Percentiles rank a stretch among this genome's conserved stretches.
phyloP scores from a whole-genome alignment of 345 rosid species.

The Orychophragmus violaceus region DNA sequence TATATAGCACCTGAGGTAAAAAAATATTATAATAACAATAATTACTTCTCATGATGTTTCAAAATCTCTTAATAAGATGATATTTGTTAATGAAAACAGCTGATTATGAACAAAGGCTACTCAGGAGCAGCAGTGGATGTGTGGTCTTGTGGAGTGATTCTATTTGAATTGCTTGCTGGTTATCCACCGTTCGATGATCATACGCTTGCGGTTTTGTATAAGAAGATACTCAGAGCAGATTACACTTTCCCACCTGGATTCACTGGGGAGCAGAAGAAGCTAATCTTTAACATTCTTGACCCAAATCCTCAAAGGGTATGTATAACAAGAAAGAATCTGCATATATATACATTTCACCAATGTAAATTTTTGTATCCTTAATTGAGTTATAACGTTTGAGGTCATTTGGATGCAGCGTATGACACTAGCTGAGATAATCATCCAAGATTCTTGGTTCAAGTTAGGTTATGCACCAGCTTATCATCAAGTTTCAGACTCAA shows the following conservation, averaged over 20 bases:
- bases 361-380: not conserved
- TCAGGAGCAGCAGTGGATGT: conserved; percentile 84
- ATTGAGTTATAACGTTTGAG: not conserved
- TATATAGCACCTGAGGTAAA: conserved; percentile 90
- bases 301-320: conserved; percentile 58
- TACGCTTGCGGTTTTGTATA: conserved; percentile 60
- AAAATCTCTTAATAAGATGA: conserved; percentile 7
- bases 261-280: conserved; percentile 49
- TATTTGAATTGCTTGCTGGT: conserved; percentile 77
- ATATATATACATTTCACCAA: not conserved
- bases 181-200: conserved; percentile 70
- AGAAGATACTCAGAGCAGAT: conserved; percentile 71
- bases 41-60: not conserved
- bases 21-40: not conserved
- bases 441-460: conserved; percentile 75
- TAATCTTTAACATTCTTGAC: conserved; percentile 67
- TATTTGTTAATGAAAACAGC: conserved; percentile 35
- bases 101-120: conserved; percentile 65
- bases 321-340: not conserved
- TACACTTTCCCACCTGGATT: conserved; percentile 58
- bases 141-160: conserved; percentile 93
- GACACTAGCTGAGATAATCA: conserved; percentile 54
- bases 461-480: conserved; percentile 52
- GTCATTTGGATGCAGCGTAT: conserved; percentile 45
- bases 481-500: conserved; percentile 48